Conservation (phyloP, 1,284 basidiomycete species). For the Cutaneotrichosporon sp. region DNA sequence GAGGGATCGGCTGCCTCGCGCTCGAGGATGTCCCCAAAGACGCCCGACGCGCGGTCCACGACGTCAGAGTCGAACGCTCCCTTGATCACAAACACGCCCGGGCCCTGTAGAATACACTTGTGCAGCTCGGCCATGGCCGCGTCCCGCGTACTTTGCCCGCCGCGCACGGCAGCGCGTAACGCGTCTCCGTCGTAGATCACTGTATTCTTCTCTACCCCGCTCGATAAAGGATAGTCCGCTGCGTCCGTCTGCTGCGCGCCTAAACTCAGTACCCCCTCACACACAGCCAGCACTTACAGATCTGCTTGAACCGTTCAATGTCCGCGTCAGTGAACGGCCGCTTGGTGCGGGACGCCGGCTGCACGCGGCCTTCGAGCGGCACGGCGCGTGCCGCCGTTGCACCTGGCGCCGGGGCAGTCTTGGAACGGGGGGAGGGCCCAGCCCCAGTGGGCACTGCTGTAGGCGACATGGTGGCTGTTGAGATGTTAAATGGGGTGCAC, state of each 20-base stretch:
- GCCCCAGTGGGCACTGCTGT: no score
- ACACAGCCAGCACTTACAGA: not conserved
- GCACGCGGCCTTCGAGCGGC: not conserved
- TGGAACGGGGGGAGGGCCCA: no score
- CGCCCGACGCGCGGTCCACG: conserved; percentile 1
- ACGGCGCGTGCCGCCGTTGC: no score
- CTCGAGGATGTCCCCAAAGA: conserved; percentile 2
- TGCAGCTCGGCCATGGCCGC: conserved; percentile 17
- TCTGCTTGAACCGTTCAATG: conserved; percentile 2
- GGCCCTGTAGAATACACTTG: conserved; percentile 8
- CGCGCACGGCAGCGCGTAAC: not conserved
- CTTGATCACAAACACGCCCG: conserved; percentile 13
- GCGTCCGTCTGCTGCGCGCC: conserved; percentile 1
- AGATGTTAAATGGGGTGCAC: no score
- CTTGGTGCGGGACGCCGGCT: not conserved
- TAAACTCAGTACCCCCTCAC: not conserved
- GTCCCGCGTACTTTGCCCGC: not conserved
- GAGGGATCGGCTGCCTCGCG: not conserved
- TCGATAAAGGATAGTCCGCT: conserved; percentile 5
- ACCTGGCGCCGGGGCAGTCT: no score
- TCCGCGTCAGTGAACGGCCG: conserved; percentile 4
- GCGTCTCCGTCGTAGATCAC: conserved; percentile 8
- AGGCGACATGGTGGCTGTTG: no score
- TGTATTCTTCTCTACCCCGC: not conserved
- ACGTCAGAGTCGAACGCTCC: not conserved